Evolutionary conservation across 768 basidiomycete species (phyloP), one percentile per base, ranked within the genome.

Genomic region (Phlegmacium glaucopus): DNA sequence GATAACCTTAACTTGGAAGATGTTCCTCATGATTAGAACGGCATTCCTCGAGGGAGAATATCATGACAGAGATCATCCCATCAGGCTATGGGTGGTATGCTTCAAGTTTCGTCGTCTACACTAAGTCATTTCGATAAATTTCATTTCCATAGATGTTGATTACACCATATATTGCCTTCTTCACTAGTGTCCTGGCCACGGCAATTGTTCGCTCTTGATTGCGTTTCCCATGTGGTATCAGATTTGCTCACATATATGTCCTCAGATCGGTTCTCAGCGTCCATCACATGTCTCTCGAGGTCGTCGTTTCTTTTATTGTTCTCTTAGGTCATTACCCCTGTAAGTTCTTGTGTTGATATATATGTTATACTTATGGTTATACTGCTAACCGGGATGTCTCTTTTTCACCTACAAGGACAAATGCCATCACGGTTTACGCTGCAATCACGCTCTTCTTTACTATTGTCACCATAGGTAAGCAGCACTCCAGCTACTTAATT

Each of bases 221-320:
- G 18, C 1, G 25, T 13, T 25, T 16, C 18, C 13, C 37, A 5
- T 15, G 8, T 25, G 27, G 13, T 17, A 18, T 37, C 9, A 22
- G 22, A n/a, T n/a, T n/a, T 48, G 27, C 13, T 29, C 9, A 28
- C 39, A 35, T 16, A n/a, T 28, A n/a, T 25, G 40, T 36, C 22
- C 4, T 30, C 42, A 77, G 72, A 57, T 74, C 45, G 75, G 75
- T 1, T 65, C 68, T 1, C 54, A 47, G 8, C 56, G 72, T 42
- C 70, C 71, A 9, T 42, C 44, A 2, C 59, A 54, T 1, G 64
- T 78, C 12, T 72, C 72, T 16, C 72, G 76, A n/a, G 66, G 63
- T 53, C 69, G 76, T 22, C 72, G 76, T 5, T 76, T 74, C 51
- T 77, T 79, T 54, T 78, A 78, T 55, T 79, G 77, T 52, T 78